Base-by-base conservation (phyloP, 2,329 filamentous ascomycete genomes). In the Phaeosphaeria sp. region DNA sequence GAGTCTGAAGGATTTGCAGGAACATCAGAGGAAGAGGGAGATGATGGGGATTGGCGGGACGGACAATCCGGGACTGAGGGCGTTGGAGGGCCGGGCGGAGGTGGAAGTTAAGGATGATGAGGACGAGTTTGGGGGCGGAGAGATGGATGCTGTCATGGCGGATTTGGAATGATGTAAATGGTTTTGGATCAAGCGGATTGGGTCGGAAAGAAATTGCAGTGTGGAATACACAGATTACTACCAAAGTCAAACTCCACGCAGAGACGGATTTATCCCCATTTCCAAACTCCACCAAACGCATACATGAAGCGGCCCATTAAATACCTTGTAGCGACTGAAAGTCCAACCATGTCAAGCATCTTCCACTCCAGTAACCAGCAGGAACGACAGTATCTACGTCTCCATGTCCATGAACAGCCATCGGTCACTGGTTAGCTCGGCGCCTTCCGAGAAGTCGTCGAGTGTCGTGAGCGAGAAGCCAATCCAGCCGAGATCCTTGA, bases 361-460 rank as follows among this genome's bases (percentile, higher is more conserved):
- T 36, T 36, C 27, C 46, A 30, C 23, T 43, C 41, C 44, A 23
- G 17, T 18, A 43, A 20, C 7, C 41, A 43, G 41, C n/a, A 41
- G 43, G 41, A 55, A 25, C 30, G 27, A 54, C 42, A 42, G 42
- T 43, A 7, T n/a, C 21, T 56, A 96, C 57, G 94, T 81, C 76
- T 97, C 93, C 88, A 96, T 95, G 62, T 89, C 88, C 83, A 97
- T 87, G 75, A 96, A 92, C 58, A 97, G 78, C 93, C 93, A 97
- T 70, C 84, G 84, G 52, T 88, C 81, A 79, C 92, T 96, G 50
- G 90, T 87, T 22, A 69, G 56, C 62, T 90, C 86, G 47, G 79
- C 79, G 48, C 76, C 75, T 46, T 83, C 80, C 17, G 86, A 85
- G 89, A 92, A 97, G 67, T 87, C 85, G 66, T 93, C 89, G 44